phyloP scores from a whole-genome alignment of 164 flowering plant species.

The Pachysandra terminalis region DNA sequence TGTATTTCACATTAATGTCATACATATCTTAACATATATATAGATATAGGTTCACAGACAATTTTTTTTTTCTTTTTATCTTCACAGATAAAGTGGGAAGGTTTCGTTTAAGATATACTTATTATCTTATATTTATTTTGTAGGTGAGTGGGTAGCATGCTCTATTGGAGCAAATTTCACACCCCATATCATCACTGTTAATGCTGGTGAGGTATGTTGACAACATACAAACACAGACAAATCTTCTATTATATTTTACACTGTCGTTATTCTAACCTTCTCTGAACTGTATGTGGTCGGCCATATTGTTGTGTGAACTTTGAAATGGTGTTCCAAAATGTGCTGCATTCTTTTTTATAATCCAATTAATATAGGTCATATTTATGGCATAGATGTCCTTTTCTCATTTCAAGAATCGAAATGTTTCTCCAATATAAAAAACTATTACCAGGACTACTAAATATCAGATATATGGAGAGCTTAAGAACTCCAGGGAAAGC shows the following conservation, averaged over 20 bases:
- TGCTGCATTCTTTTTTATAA: not conserved
- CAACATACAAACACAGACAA: too few species aligned
- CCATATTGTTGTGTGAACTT: not conserved
- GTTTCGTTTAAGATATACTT: not conserved
- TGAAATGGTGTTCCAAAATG: not conserved
- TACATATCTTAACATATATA: too few species aligned
- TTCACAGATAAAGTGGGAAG: not conserved
- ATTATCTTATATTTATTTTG: conserved; percentile 14
- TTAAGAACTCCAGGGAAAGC: not conserved
- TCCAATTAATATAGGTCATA: not conserved
- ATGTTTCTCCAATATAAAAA: not conserved
- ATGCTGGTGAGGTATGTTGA: conserved; percentile 78
- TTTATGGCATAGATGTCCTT: not conserved
- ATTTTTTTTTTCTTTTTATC: too few species aligned
- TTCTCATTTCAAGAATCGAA: not conserved
- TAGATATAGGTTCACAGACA: too few species aligned
- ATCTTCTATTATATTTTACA: too few species aligned
- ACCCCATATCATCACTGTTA: conserved; percentile 69
- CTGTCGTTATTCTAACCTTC: not conserved
- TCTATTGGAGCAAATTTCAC: conserved; percentile 73
- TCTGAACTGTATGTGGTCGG: not conserved
- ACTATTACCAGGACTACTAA: not conserved
- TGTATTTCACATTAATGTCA: too few species aligned
- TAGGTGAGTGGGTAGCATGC: conserved; percentile 48
- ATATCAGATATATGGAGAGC: not conserved